phyloP scores from a whole-genome alignment of 2,329 filamentous ascomycete species.

The Fusarium longipes region DNA sequence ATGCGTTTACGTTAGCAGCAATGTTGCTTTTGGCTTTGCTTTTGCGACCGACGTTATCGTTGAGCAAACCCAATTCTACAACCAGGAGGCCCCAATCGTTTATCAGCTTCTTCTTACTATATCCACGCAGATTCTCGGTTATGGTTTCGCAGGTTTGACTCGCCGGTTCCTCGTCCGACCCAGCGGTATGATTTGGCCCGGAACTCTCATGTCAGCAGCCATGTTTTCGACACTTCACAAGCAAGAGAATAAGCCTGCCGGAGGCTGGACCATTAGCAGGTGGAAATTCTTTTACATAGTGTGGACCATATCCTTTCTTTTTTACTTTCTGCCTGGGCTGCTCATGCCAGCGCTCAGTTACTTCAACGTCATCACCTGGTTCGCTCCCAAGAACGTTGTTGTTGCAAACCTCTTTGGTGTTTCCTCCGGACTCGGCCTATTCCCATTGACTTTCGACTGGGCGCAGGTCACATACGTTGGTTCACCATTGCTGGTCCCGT shows the following conservation, averaged over 20 bases:
- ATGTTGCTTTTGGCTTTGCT: constrained; percentile 89
- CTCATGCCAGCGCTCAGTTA: constrained; percentile 87
- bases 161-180: constrained; percentile 85
- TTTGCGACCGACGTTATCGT: constrained; percentile 92
- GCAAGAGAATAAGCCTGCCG: constrained; percentile 82
- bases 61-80: constrained; percentile 89
- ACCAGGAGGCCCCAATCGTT: constrained; percentile 78
- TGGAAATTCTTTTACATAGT: constrained; percentile 87
- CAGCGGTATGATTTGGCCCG: constrained; percentile 92
- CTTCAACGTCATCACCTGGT: constrained; percentile 91
- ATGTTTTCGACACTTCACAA: constrained; percentile 91
- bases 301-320: constrained; percentile 76
- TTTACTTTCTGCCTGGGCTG: constrained; percentile 87
- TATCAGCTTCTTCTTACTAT: constrained; percentile 87
- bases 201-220: constrained; percentile 86
- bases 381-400: constrained; percentile 86
- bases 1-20: constrained; percentile 90
- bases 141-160: constrained; percentile 85
- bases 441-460: constrained; percentile 92
- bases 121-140: constrained; percentile 87
- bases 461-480: constrained; percentile 90
- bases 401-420: constrained; percentile 88
- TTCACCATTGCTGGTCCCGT: constrained; percentile 83
- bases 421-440: constrained; percentile 83
- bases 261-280: constrained; percentile 84